Percentiles rank a stretch among this genome's conserved stretches.
These are phyloP conservation scores for Fusarium duplospermum DNA, from an alignment of 2,329 filamentous ascomycete species.

Conservation along the genomic window DNA sequence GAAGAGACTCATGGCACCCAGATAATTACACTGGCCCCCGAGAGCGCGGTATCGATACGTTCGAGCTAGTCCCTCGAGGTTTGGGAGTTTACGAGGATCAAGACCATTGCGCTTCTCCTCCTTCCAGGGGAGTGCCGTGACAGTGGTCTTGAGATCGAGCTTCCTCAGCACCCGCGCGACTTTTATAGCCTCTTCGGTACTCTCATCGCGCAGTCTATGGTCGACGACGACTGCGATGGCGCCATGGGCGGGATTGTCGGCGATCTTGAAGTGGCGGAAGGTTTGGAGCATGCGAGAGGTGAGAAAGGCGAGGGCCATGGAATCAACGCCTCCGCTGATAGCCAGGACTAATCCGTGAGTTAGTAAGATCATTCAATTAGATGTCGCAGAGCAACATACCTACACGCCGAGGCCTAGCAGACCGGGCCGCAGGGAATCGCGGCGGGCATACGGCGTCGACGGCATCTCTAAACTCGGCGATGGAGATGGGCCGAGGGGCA, in stretches of 20 bases:
- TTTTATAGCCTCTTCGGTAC: conserved; percentile 61
- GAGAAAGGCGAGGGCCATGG: conserved; percentile 92
- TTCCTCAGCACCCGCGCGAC: conserved; percentile 56
- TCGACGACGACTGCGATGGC: conserved; percentile 66
- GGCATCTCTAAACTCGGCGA: conserved; percentile 58
- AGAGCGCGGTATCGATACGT: conserved; percentile 78
- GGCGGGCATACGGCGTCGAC: conserved; percentile 62
- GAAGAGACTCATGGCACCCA: conserved; percentile 70
- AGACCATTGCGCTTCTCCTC: conserved; percentile 45
- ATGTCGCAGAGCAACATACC: conserved; percentile 48
- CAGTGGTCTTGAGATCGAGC: conserved; percentile 49
- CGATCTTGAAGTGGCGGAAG: conserved; percentile 52
- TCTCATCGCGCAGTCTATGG: conserved; percentile 66
- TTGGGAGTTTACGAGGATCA: conserved; percentile 58
- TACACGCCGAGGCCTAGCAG: conserved; percentile 52
- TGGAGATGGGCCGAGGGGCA: conserved; percentile 52
- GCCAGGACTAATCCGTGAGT: conserved; percentile 69
- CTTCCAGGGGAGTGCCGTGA: conserved; percentile 60
- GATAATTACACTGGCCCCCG: conserved; percentile 67
- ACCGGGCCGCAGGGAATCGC: conserved; percentile 58
- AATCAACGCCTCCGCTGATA: conserved; percentile 93
- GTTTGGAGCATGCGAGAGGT: conserved; percentile 62
- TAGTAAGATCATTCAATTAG: not conserved
- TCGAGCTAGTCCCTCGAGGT: conserved; percentile 83
- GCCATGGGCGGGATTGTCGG: conserved; percentile 56